phyloP scores from a whole-genome alignment of 495 filamentous ascomycete genomes.

The Penicillium steckii region DNA sequence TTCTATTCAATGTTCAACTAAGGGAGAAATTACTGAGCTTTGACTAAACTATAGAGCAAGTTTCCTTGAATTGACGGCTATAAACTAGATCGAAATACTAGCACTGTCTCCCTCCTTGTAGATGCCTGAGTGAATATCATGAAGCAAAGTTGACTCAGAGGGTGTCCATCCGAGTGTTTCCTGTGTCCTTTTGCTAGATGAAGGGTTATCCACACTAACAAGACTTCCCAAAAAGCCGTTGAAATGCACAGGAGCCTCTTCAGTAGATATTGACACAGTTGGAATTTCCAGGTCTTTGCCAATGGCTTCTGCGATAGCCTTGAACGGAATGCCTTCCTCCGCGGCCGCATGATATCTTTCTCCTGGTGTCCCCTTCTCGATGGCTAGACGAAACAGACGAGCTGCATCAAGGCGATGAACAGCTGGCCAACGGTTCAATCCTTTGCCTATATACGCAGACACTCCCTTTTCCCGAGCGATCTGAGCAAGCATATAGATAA shows the following conservation, averaged over 20 bases:
- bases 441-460: constrained; percentile 43
- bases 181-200: constrained; percentile 41
- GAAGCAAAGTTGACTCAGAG: constrained; percentile 26
- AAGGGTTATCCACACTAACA: constrained; percentile 30
- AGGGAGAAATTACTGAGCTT: too few species aligned
- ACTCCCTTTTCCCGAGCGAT: constrained; percentile 31
- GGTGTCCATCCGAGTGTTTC: constrained; percentile 41
- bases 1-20: too few species aligned
- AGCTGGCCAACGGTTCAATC: constrained; percentile 40
- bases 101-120: constrained; percentile 11
- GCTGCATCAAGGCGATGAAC: constrained; percentile 44
- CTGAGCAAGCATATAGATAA: constrained; percentile 29
- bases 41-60: too few species aligned
- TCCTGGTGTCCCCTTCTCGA: constrained; percentile 42
- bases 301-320: constrained; percentile 40
- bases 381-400: constrained; percentile 34
- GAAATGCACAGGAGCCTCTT: constrained; percentile 33
- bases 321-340: constrained; percentile 36
- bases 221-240: constrained; percentile 26
- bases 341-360: constrained; percentile 39
- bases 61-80: too few species aligned
- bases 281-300: constrained; percentile 32
- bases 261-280: constrained; percentile 21
- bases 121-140: constrained; percentile 33
- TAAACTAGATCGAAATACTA: background rate